Conservation (phyloP, 2,329 filamentous ascomycete genomes). For the Trichophyton simii region DNA sequence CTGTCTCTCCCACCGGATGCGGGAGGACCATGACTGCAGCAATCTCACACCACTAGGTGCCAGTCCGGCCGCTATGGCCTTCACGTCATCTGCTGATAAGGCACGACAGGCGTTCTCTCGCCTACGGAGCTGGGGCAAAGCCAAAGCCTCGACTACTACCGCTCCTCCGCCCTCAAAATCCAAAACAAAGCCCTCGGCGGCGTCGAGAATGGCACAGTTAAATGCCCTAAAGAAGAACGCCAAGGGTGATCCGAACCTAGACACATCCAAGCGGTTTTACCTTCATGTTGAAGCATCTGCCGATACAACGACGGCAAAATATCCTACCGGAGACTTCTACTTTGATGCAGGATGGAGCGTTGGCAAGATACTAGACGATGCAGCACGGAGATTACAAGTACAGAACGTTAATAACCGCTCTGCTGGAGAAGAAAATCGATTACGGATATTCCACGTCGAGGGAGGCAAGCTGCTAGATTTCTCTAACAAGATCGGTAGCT, state of each 20-base stretch:
- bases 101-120: conserved; percentile 63
- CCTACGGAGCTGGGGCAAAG: conserved; percentile 66
- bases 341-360: conserved; percentile 82
- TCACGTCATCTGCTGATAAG: conserved; percentile 42
- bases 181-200: conserved; percentile 50
- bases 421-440: conserved; percentile 49
- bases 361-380: conserved; percentile 47
- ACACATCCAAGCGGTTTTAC: conserved; percentile 76
- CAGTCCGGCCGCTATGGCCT: conserved; percentile 18
- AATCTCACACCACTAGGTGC: conserved; percentile 55
- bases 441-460: conserved; percentile 88
- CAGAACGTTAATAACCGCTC: conserved; percentile 36
- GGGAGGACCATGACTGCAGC: conserved; percentile 68
- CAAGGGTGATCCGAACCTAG: conserved; percentile 76
- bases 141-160: conserved; percentile 50
- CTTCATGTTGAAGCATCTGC: conserved; percentile 81
- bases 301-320: conserved; percentile 70
- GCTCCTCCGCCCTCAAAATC: conserved; percentile 55
- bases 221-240: conserved; percentile 73
- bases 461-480: conserved; percentile 78
- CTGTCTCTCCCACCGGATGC: conserved; percentile 40
- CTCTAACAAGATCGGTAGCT: conserved; percentile 65
- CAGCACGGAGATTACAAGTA: conserved; percentile 30
- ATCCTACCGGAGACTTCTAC: conserved; percentile 69
- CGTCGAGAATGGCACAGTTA: conserved; percentile 54